These are phyloP conservation scores for Adansonia rubrostipa DNA, from an alignment of 441 rosid species.

Conservation along the genomic window DNA sequence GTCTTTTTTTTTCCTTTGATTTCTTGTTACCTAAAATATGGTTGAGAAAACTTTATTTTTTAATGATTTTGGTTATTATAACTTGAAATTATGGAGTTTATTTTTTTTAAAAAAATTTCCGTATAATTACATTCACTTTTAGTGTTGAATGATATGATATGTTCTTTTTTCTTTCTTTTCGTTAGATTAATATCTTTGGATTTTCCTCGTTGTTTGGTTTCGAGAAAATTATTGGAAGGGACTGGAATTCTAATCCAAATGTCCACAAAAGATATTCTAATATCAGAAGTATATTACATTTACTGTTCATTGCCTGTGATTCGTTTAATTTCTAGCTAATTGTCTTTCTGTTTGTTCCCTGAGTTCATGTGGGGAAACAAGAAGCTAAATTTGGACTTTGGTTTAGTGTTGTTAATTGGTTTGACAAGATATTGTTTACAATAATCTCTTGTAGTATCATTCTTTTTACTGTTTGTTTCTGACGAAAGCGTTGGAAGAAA, in stretches of 20 bases:
- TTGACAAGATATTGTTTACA: not conserved
- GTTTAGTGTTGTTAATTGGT: not conserved
- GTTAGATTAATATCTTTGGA: not conserved
- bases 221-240: not conserved
- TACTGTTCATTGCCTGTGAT: not conserved
- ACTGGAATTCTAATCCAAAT: not conserved
- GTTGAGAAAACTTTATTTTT: not conserved
- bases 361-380: not conserved
- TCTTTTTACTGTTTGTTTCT: not conserved
- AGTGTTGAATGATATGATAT: not conserved
- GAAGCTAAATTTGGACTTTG: not conserved
- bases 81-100: not conserved
- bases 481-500: not conserved
- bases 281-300: too few relatives aligned
- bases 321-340: not conserved
- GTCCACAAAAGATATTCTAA: not conserved
- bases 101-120: not conserved
- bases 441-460: not conserved
- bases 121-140: not conserved
- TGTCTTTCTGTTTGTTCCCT: slow-evolving; percentile 12
- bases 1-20: not conserved
- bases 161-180: not conserved
- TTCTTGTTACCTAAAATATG: slow-evolving; percentile 3
- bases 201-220: not conserved
- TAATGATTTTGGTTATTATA: not conserved